Evolutionary conservation across 257 asterid species (phyloP), one percentile per base, ranked within the genome.

Genomic region (Apocynum venetum): DNA sequence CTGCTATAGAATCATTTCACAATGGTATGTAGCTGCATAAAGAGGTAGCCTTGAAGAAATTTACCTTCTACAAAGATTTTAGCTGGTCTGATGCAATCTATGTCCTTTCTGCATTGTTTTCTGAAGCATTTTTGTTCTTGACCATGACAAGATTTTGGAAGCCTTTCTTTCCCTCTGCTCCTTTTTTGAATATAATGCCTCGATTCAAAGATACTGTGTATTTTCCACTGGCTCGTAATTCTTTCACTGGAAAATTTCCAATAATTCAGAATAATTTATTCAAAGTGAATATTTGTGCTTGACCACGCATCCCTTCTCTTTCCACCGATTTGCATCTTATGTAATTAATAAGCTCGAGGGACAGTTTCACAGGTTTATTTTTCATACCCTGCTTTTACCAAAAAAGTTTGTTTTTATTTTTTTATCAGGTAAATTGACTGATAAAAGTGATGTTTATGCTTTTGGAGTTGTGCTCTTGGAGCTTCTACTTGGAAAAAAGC

Each of bases 381-480:
- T 35, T 19, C 6, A 15, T 2, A 17, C 13, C 40, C 6, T 17
- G 2, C 64, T 40, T 69, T 49, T 51, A 52, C 8, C 74, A 7
- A 40, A 66, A 8, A 8, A 43, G 9, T 14, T 1, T 0, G 46
- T 20, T 77, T 17, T 79, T 13, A 53, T 13, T 10, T 17, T 20
- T 57, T 53, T 69, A 49, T 4, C 82, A 91, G 97, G 95, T 66
- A 87, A 84, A 73, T 74, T 89, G 83, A 91, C 95, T 3, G 95
- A 88, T 74, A 91, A 91, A 80, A 91, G 97, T 43, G 97, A 91
- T 78, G 97, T 91, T 55, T 91, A 91, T 84, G 97, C 89, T 13
- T 91, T 89, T 60, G 95, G 97, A 76, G 91, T 91, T 19, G 97
- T 91, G 20, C 88, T 91, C 55, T 81, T 91, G 84, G 97, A 91